Base-by-base conservation (phyloP, 257 asterid genomes). In the Handroanthus guayacan region DNA sequence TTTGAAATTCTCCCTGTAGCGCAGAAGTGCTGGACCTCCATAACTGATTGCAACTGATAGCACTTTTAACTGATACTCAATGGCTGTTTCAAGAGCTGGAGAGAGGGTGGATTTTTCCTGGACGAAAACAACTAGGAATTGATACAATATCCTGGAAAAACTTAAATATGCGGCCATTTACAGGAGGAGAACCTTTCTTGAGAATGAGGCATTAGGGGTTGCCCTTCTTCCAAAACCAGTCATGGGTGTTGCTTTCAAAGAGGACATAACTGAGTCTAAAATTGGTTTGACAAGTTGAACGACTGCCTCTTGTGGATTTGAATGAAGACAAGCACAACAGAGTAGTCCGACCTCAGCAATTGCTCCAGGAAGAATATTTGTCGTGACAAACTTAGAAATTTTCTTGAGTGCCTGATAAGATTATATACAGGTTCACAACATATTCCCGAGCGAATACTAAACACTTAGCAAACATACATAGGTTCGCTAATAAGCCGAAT, bases 321-420 rank as follows among this genome's bases (percentile, higher is more conserved):
- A 81, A 84, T 93, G 96, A 78, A 95, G 92, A 82, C 97, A 95
- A 57, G 99, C 99, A 87, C 98, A 89, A 84, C 99, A 93, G 74
- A 93, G 97, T 83, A 93, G 82, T 79, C 98, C 99, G 70, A 95
- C 97, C 85, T 95, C 99, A 37, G 97, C 97, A 85, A 93, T 90
- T 39, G 99, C 99, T 82, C 99, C 99, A 71, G 97, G 98, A 85
- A 95, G 97, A 85, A 95, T 91, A 89, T 90, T 95, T 78, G 94
- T 78, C 6, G 84, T 87, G 83, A 91, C 98, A 82, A 95, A 95
- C 86, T 89, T 95, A 81, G 97, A 87, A 80, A 93, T 88, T 80
- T 91, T 95, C 76, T 84, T 89, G 71, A 95, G 91, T 77, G 98
- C 99, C 99, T 95, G 84, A 72, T 50, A 50, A 83, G 43, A 51